Conservation (phyloP, 2,329 filamentous ascomycete genomes). For the Fusarium nygamai region DNA sequence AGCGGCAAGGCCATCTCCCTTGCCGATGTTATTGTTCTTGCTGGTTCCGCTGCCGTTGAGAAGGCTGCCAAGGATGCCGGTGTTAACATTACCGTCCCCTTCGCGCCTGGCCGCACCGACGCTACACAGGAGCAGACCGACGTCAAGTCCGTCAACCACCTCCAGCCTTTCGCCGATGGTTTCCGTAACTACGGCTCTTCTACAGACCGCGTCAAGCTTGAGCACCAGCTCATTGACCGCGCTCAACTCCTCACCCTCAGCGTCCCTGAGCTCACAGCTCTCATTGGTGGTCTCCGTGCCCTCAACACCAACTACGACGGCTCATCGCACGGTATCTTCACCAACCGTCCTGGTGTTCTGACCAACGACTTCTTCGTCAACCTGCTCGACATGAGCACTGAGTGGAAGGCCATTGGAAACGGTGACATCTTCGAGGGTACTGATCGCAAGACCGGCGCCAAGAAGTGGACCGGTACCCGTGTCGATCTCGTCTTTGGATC, state of each 20-base stretch:
- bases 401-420: conserved; percentile 62
- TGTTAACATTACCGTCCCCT: conserved; percentile 68
- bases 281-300: conserved; percentile 76
- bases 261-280: conserved; percentile 74
- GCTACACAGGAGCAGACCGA: conserved; percentile 79
- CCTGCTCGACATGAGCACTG: conserved; percentile 73
- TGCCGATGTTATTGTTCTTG: conserved; percentile 82
- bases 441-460: conserved; percentile 72
- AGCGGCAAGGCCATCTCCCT: conserved; percentile 76
- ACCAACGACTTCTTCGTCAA: conserved; percentile 87
- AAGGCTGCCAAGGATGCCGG: conserved; percentile 69
- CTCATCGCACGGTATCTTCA: conserved; percentile 74
- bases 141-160: conserved; percentile 67
- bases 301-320: conserved; percentile 78
- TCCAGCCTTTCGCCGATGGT: conserved; percentile 75
- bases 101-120: conserved; percentile 77
- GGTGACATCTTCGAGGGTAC: conserved; percentile 70
- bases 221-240: conserved; percentile 76
- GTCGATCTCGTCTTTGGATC: conserved; percentile 76
- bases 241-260: conserved; percentile 77
- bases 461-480: conserved; percentile 77
- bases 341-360: conserved; percentile 71
- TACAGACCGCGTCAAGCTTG: conserved; percentile 67
- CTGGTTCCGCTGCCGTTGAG: conserved; percentile 74
- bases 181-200: conserved; percentile 83